Conservation (phyloP, 208 protist genomes). For the Wallacemonas rigidus region DNA sequence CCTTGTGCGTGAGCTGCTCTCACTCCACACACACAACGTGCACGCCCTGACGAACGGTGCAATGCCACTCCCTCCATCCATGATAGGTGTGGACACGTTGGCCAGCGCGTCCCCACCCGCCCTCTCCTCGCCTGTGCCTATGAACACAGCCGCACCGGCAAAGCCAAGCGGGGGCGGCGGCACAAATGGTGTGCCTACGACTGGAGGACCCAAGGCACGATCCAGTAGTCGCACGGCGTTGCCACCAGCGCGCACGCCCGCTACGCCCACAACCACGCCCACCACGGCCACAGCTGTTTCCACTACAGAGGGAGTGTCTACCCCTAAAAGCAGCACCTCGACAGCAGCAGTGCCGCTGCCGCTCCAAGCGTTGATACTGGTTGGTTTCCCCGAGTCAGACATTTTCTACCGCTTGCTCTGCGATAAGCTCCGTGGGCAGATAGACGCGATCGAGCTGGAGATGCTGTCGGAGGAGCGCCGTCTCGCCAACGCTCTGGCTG, state of each 20-base stretch:
- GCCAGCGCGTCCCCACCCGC: background rate
- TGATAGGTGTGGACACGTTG: background rate
- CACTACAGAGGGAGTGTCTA: background rate
- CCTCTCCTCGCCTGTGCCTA: no score
- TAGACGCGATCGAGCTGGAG: constrained; percentile 53
- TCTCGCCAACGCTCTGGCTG: background rate
- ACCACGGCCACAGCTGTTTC: background rate
- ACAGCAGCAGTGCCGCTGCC: constrained; percentile 5
- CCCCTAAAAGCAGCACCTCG: background rate
- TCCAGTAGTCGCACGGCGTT: background rate
- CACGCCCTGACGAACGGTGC: constrained; percentile 12
- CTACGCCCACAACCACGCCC: background rate
- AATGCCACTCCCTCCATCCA: constrained; percentile 15
- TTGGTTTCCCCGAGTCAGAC: constrained; percentile 74
- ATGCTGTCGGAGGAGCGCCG: constrained; percentile 28
- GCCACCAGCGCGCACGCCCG: background rate
- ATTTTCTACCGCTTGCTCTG: constrained; percentile 53
- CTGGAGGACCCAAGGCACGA: background rate
- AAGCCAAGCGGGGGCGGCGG: background rate
- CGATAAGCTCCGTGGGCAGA: constrained; percentile 39
- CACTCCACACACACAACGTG: constrained; percentile 76
- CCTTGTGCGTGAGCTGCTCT: constrained; percentile 50
- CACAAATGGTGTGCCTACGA: background rate
- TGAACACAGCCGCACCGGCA: no score
- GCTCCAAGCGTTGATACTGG: constrained; percentile 45